Conservation (phyloP, 177 flowering plant genomes). For the Vitis hybrid region DNA sequence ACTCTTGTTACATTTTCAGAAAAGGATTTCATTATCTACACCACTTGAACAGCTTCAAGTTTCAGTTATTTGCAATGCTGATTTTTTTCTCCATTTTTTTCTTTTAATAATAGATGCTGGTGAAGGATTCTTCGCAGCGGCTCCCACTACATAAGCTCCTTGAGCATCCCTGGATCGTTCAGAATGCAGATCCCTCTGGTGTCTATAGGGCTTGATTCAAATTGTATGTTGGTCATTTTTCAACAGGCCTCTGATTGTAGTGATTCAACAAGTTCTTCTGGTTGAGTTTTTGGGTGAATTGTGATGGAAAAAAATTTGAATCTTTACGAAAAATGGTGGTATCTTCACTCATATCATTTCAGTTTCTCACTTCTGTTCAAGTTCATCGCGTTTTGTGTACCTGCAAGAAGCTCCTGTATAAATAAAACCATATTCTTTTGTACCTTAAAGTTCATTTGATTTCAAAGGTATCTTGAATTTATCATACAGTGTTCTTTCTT, state of each 20-base stretch:
- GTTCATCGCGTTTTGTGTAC: no score
- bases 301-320: no score
- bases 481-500: no score
- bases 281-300: no score
- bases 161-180: slow-evolving; percentile 97
- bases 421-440: no score
- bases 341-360: no score
- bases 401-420: no score
- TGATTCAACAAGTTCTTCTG: no score
- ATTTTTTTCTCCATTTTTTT: neutral
- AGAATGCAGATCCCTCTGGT: slow-evolving; percentile 96
- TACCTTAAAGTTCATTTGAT: no score
- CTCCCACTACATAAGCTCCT: slow-evolving; percentile 89
- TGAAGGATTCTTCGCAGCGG: slow-evolving; percentile 79
- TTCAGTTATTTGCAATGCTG: neutral
- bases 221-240: neutral
- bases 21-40: neutral
- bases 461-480: no score
- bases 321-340: no score
- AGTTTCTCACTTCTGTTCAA: no score
- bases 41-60: neutral
- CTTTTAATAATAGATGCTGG: slow-evolving; percentile 68
- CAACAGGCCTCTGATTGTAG: neutral
- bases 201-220: slow-evolving; percentile 47
- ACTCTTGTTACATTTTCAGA: neutral